These are phyloP conservation scores for Schwanniomyces sp. DNA, from an alignment of 805 yeast genomes.

Conservation along the genomic window DNA sequence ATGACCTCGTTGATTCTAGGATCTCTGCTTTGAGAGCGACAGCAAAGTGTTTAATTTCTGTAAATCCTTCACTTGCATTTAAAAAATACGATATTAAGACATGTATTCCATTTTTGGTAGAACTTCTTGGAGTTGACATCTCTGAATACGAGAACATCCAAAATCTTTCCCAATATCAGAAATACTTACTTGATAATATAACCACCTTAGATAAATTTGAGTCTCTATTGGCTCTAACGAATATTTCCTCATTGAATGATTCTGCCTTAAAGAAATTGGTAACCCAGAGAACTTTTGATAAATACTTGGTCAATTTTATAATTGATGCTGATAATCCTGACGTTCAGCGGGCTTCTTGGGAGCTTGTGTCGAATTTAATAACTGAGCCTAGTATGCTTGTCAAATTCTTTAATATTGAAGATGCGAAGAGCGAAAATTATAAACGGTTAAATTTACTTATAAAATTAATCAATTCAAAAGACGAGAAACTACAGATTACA, in stretches of 20 bases:
- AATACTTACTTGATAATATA: constrained; percentile 26
- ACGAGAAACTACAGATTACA: constrained; percentile 25
- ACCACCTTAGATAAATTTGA: constrained; percentile 49
- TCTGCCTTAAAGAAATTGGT: constrained; percentile 36
- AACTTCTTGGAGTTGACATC: constrained; percentile 39
- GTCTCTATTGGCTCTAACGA: constrained; percentile 65
- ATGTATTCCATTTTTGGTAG: constrained; percentile 49
- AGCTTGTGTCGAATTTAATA: constrained; percentile 62
- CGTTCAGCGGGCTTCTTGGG: constrained; percentile 61
- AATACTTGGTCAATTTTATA: constrained; percentile 41
- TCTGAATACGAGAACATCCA: constrained; percentile 15
- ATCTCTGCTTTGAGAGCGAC: constrained; percentile 39
- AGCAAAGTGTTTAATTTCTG: constrained; percentile 45
- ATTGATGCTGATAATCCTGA: constrained; percentile 35
- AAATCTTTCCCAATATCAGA: background rate
- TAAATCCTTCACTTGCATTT: constrained; percentile 43
- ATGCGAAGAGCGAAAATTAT: constrained; percentile 20
- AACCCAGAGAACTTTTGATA: constrained; percentile 48
- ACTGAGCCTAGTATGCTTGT: constrained; percentile 41
- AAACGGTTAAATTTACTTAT: constrained; percentile 30
- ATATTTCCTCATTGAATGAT: constrained; percentile 52
- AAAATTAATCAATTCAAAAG: constrained; percentile 33
- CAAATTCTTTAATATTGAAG: constrained; percentile 57
- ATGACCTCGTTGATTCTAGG: constrained; percentile 19
- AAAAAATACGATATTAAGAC: constrained; percentile 40